These are phyloP conservation scores for Hyphodiscus sp. DNA, from an alignment of 2,329 filamentous ascomycete genomes.

Conservation along the genomic window DNA sequence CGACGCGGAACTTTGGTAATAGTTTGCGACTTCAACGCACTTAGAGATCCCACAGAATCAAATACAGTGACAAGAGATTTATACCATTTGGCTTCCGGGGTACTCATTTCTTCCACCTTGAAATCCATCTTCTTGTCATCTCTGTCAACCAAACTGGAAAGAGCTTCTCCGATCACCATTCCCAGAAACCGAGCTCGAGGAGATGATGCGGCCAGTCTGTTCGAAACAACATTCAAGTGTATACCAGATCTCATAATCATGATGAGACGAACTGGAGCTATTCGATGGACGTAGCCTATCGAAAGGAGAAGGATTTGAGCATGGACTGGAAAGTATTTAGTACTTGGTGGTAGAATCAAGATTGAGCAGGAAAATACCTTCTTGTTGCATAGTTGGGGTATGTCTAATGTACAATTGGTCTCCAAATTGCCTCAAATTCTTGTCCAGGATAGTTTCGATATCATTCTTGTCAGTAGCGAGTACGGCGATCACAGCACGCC, in stretches of 20 bases:
- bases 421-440: conserved; percentile 67
- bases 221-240: conserved; percentile 77
- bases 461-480: conserved; percentile 45
- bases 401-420: conserved; percentile 85
- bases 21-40: conserved; percentile 37
- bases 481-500: conserved; percentile 57
- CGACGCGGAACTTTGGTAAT: conserved; percentile 14
- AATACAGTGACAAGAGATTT: conserved; percentile 55
- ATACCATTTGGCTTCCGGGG: conserved; percentile 69
- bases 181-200: conserved; percentile 72
- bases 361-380: conserved; percentile 49
- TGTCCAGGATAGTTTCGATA: conserved; percentile 56
- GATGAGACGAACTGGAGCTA: conserved; percentile 58
- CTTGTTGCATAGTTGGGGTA: conserved; percentile 77
- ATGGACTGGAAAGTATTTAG: conserved; percentile 52
- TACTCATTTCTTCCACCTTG: conserved; percentile 70
- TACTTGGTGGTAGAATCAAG: conserved; percentile 1
- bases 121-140: conserved; percentile 73
- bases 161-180: conserved; percentile 75
- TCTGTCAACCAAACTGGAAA: conserved; percentile 54
- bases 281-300: conserved; percentile 68
- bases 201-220: conserved; percentile 73
- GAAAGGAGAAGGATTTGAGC: conserved; percentile 72
- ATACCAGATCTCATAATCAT: conserved; percentile 63
- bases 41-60: conserved; percentile 56